phyloP scores from a whole-genome alignment of 495 filamentous ascomycete genomes.

The Aspergillus egyptiacus region DNA sequence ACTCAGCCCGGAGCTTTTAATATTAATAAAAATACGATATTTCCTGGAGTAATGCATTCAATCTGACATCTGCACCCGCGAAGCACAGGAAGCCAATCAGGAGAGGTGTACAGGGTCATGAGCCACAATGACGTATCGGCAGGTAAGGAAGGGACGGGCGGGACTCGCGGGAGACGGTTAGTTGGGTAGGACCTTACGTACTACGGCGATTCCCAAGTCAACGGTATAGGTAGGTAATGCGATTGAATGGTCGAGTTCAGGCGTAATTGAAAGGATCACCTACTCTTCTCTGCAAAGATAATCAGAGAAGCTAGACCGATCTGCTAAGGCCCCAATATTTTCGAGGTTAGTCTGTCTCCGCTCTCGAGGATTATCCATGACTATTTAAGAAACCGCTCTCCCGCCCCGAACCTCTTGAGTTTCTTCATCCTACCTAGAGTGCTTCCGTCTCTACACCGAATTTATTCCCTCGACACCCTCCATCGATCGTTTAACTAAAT shows the following conservation, averaged over 20 bases:
- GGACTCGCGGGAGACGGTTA: too few relatives aligned
- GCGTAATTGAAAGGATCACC: not conserved
- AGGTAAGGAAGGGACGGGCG: too few relatives aligned
- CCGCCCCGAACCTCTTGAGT: not conserved
- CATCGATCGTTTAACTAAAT: not conserved
- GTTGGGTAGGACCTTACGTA: conserved; percentile 8
- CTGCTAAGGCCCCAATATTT: too few relatives aligned
- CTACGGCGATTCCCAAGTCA: not conserved
- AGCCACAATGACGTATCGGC: conserved; percentile 12
- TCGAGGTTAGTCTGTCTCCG: conserved; percentile 6
- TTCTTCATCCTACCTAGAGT: not conserved
- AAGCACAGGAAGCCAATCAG: conserved; percentile 1
- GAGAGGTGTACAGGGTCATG: not conserved
- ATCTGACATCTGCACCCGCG: not conserved
- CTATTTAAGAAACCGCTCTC: conserved; percentile 5
- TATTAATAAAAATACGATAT: too few relatives aligned
- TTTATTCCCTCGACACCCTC: not conserved
- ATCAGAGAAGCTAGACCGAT: not conserved
- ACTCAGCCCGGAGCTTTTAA: too few relatives aligned
- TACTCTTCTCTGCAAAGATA: conserved; percentile 6
- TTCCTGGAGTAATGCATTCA: too few relatives aligned
- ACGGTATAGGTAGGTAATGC: not conserved
- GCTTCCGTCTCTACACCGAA: not conserved
- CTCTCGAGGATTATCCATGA: conserved; percentile 1
- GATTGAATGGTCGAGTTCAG: not conserved